Evolutionary conservation across 2,329 filamentous ascomycete genomes (phyloP), one percentile per base, ranked within the genome.

Genomic region (Cryphonectria nitschkei): DNA sequence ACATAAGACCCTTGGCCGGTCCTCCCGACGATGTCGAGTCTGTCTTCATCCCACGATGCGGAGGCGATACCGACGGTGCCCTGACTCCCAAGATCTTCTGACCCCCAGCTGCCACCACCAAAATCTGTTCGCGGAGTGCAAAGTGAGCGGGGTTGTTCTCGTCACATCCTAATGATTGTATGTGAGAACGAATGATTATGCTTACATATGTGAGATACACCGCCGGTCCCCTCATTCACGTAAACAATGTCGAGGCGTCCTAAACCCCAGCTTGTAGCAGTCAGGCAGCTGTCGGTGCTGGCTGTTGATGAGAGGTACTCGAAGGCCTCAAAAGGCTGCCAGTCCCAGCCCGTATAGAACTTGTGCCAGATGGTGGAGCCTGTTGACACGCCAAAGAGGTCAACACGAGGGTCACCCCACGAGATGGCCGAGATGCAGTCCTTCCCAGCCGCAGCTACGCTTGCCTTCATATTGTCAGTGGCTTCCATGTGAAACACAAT

Each of bases 301-400:
- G 41, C 41, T 22, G 29, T 7, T 22, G 41, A 13, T 11, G 29
- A n/a, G 26, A 50, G 26, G 26, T 65, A 34, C 39, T 65, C 63
- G 29, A 65, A 50, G 26, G 41, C 63, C 14, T 22, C 19, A 26
- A 37, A n/a, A 26, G 41, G 63, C 63, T 52, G 43, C 63, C 63
- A 65, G 63, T 65, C 63, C 63, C 63, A 65, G 41, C 63, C 63
- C 7, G 63, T 50, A 34, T 65, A 50, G 63, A 65, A 65, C 16
- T 65, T 65, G 26, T 65, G 43, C 63, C 63, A 65, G 41, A 65
- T 65, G 43, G 41, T 37, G 4, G 41, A 39, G 9, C 34, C 60
- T 41, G 19, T 22, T 26, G 60, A n/a, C 4, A 62, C 19, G 8
- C 34, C 60, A 41, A 62, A 62, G 19, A 62, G 16, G 34, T 62